phyloP scores from a whole-genome alignment of 2,329 filamentous ascomycete species.

The Leptographium galeiforme region DNA sequence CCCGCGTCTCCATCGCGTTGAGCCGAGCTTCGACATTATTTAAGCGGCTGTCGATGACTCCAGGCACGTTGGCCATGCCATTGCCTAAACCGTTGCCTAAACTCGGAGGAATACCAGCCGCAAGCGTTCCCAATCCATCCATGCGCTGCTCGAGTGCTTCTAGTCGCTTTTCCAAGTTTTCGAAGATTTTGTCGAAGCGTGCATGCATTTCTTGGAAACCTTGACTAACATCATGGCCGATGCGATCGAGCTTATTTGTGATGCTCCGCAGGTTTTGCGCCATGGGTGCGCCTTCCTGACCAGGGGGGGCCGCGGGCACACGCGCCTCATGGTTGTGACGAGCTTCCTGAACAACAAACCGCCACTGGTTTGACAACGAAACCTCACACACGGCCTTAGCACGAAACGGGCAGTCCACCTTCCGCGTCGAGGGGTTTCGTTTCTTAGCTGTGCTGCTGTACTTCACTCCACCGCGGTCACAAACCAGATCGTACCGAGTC shows the following conservation, averaged over 20 bases:
- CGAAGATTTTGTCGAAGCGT: constrained; percentile 33
- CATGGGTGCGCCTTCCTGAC: constrained; percentile 43
- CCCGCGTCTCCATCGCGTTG: constrained; percentile 22
- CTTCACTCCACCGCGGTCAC: constrained; percentile 50
- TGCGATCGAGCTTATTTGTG: constrained; percentile 45
- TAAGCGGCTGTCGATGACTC: constrained; percentile 16
- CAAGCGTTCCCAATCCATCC: constrained; percentile 6
- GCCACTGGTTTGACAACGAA: constrained; percentile 48
- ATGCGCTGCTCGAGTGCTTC: constrained; percentile 33
- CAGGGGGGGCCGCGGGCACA: constrained; percentile 36
- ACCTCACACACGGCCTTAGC: constrained; percentile 52
- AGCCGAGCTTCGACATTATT: constrained; percentile 23
- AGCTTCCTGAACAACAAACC: constrained; percentile 47
- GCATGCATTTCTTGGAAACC: constrained; percentile 37
- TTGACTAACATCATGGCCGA: constrained; percentile 41
- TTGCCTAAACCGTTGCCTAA: constrained; percentile 17
- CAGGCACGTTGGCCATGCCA: constrained; percentile 14
- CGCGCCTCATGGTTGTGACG: constrained; percentile 50
- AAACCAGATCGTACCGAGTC: constrained; percentile 49
- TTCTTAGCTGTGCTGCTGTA: constrained; percentile 54
- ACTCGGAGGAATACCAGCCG: constrained; percentile 5
- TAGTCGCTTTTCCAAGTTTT: constrained; percentile 40
- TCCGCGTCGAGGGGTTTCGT: constrained; percentile 48
- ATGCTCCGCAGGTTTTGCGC: constrained; percentile 44
- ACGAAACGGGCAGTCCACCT: constrained; percentile 50